These are phyloP conservation scores for Talaromyces liani DNA, from an alignment of 495 filamentous ascomycete species.

Conservation along the genomic window DNA sequence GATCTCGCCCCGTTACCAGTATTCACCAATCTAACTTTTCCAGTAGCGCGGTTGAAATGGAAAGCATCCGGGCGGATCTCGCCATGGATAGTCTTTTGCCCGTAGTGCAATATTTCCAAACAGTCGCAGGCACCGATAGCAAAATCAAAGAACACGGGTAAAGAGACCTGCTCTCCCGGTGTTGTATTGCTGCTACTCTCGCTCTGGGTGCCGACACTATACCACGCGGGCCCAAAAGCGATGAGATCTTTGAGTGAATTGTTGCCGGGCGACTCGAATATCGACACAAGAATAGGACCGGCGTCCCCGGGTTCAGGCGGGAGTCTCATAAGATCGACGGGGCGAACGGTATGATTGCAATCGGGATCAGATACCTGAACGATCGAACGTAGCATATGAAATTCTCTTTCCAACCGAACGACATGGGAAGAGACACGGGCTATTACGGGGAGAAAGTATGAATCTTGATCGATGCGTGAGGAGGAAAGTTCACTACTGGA, in stretches of 20 bases:
- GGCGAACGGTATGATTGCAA: constrained; percentile 64
- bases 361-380: constrained; percentile 64
- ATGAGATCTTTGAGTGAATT: constrained; percentile 65
- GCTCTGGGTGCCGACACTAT: constrained; percentile 42
- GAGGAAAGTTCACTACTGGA: constrained; percentile 41
- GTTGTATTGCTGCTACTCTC: constrained; percentile 40
- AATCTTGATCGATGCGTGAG: constrained; percentile 32
- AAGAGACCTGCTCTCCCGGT: constrained; percentile 53
- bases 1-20: constrained; percentile 77
- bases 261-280: constrained; percentile 69
- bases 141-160: constrained; percentile 76
- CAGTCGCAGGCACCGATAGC: constrained; percentile 81
- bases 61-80: constrained; percentile 85
- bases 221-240: constrained; percentile 70
- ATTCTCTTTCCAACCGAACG: constrained; percentile 75
- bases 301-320: constrained; percentile 55
- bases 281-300: constrained; percentile 58
- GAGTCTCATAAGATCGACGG: constrained; percentile 64
- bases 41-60: constrained; percentile 62
- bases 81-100: constrained; percentile 73
- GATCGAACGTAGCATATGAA: constrained; percentile 66
- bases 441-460: constrained; percentile 48
- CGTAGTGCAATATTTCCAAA: constrained; percentile 78
- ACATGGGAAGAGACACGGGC: constrained; percentile 73
- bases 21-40: constrained; percentile 68